Evolutionary conservation across 202 grass and related monocot genomes (phyloP), one percentile per base, ranked within the genome.

Genomic region (Eragrostis tef): DNA sequence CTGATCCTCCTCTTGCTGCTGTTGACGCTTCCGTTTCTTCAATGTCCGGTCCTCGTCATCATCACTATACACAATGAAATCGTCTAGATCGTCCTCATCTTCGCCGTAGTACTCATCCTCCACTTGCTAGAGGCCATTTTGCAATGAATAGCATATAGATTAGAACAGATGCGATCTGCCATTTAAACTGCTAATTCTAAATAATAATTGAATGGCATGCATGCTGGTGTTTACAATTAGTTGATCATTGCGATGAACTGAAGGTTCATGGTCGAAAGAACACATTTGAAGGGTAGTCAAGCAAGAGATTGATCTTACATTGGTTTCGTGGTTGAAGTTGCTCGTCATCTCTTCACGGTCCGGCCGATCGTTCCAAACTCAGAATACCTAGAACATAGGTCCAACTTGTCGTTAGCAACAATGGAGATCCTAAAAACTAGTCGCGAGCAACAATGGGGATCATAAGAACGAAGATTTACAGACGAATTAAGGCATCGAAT

Each of bases 51-150:
- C 21, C 2, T 58, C 68, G 1, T 59, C 88, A 7, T 84, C 81
- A 0, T 93, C 91, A 14, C 70, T 88, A 41, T 81, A 52, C 0
- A 85, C 78, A 1, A 85, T 85, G 78, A 85, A 89, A 61, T 67
- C 83, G 16, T 50, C 83, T 25, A 88, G 70, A 14, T 78, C 73
- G 34, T 94, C 72, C 26, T 83, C 81, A 54, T 83, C 88, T 60
- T 75, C 46, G 17, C 68, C 74, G 34, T 53, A 79, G 58, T 91
- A 64, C 19, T 85, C 67, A 13, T 85, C 60, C 51, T 89, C 73
- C 7, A 70, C 24, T 52, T 74, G 61, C 66, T 80, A 81, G 64
- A 42, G 64, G 21, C 9, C 80, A 78, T 82, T 24, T 82, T 24
- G 20, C 15, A 69, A 75, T 71, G 47, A 67, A 76, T 42, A 45